These are phyloP conservation scores for Coemansia reversa DNA, from an alignment of 192 early-diverging fungal genomes.

Conservation along the genomic window DNA sequence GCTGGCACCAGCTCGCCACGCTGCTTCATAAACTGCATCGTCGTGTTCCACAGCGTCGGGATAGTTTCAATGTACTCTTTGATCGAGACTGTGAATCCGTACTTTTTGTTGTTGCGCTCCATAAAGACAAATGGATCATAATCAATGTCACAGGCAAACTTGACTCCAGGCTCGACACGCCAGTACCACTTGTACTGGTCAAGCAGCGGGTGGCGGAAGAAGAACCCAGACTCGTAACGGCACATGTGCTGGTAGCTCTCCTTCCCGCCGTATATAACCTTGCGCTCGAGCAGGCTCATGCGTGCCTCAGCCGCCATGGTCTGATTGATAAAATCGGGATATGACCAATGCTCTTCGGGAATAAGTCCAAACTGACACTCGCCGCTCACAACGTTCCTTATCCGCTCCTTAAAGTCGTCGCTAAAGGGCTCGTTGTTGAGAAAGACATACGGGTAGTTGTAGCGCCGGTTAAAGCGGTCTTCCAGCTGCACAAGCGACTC, in stretches of 20 bases:
- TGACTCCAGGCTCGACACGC: slow-evolving; percentile 79
- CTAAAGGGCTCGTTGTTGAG: slow-evolving; percentile 77
- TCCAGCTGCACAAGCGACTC: slow-evolving; percentile 69
- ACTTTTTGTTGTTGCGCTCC: slow-evolving; percentile 68
- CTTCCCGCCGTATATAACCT: slow-evolving; percentile 61
- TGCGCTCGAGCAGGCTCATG: slow-evolving; percentile 55
- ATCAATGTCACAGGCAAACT: slow-evolving; percentile 76
- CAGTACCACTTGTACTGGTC: slow-evolving; percentile 81
- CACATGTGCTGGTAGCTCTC: slow-evolving; percentile 74
- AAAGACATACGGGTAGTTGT: slow-evolving; percentile 83
- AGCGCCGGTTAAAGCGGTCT: slow-evolving; percentile 67
- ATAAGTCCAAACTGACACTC: slow-evolving; percentile 59
- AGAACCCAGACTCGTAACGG: slow-evolving; percentile 66
- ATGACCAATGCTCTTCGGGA: slow-evolving; percentile 70
- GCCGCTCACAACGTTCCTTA: slow-evolving; percentile 37
- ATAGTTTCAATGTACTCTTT: slow-evolving; percentile 67
- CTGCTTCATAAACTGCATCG: slow-evolving; percentile 55
- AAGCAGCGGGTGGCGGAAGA: too few relatives aligned
- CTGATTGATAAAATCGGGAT: slow-evolving; percentile 70
- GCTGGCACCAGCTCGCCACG: slow-evolving; percentile 56
- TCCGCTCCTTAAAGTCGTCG: slow-evolving; percentile 64
- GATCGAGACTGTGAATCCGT: slow-evolving; percentile 73
- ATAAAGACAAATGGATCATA: slow-evolving; percentile 81
- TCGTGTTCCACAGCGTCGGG: slow-evolving; percentile 71
- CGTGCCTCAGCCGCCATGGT: slow-evolving; percentile 59